phyloP scores from a whole-genome alignment of 768 basidiomycete species.

The Austroboletus eburneus region DNA sequence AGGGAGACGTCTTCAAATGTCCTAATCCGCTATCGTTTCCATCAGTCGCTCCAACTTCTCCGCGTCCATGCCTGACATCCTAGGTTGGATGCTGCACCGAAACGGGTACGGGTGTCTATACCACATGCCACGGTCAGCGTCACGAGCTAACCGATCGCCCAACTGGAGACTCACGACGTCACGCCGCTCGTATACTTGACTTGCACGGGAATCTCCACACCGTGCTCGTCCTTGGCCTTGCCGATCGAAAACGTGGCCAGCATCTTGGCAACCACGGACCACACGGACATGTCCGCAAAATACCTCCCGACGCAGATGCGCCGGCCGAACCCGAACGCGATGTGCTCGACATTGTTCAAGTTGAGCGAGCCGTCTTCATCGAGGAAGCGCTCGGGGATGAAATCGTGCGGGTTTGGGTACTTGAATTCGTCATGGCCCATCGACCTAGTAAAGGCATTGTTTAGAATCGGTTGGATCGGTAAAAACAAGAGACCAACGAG shows the following conservation, averaged over 20 bases:
- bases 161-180: constrained; percentile 8
- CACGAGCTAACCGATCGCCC: neutral
- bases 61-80: constrained; percentile 6
- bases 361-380: constrained; percentile 21
- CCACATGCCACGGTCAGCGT: too few species aligned
- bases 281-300: constrained; percentile 23
- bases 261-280: constrained; percentile 19
- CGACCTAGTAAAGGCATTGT: constrained; percentile 10
- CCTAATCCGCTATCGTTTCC: constrained; percentile 11
- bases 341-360: constrained; percentile 1
- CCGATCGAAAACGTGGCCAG: constrained; percentile 16
- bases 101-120: constrained; percentile 17
- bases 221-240: constrained; percentile 16
- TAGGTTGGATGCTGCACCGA: constrained; percentile 10
- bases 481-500: too few species aligned
- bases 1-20: too few species aligned
- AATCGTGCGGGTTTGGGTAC: constrained; percentile 36
- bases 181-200: constrained; percentile 2
- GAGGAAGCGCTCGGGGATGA: constrained; percentile 40
- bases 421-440: constrained; percentile 26
- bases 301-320: constrained; percentile 29
- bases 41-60: constrained; percentile 11
- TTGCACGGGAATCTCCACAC: constrained; percentile 19
- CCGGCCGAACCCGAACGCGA: constrained; percentile 28
- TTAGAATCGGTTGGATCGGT: neutral